Percentiles rank a stretch among this genome's conserved stretches.
Conservation (phyloP, 495 filamentous ascomycete species). For the Tricharina praecox region DNA sequence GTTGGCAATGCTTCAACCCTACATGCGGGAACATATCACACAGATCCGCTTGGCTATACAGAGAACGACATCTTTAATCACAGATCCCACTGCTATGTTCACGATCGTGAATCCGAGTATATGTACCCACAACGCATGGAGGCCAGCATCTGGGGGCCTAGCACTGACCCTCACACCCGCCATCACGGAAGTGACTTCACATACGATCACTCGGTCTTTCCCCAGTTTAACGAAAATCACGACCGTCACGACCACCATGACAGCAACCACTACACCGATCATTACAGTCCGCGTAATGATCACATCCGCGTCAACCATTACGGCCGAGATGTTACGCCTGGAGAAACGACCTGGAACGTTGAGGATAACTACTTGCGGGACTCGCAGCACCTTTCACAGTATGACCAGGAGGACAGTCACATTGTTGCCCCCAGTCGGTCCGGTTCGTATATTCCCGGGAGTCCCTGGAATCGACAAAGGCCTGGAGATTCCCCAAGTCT, state of each 20-base stretch:
- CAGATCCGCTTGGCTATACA: neutral
- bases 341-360: too few relatives aligned
- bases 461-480: too few relatives aligned
- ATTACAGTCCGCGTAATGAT: neutral
- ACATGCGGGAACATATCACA: constrained; percentile 1
- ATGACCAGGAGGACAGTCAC: too few relatives aligned
- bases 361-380: too few relatives aligned
- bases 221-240: neutral
- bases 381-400: neutral
- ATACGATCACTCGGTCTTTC: neutral
- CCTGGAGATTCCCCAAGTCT: too few relatives aligned
- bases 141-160: neutral
- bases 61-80: neutral
- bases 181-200: constrained; percentile 1
- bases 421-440: too few relatives aligned
- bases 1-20: constrained; percentile 1
- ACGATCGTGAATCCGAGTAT: too few relatives aligned
- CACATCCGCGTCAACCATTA: neutral
- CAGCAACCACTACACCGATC: neutral
- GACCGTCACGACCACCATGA: neutral
- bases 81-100: neutral
- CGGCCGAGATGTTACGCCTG: neutral
- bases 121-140: too few relatives aligned
- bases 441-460: too few relatives aligned
- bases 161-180: neutral